Percentiles rank a stretch among this genome's conserved stretches.
Conservation (phyloP, 345 rosid species). For the Linum trigynum region DNA sequence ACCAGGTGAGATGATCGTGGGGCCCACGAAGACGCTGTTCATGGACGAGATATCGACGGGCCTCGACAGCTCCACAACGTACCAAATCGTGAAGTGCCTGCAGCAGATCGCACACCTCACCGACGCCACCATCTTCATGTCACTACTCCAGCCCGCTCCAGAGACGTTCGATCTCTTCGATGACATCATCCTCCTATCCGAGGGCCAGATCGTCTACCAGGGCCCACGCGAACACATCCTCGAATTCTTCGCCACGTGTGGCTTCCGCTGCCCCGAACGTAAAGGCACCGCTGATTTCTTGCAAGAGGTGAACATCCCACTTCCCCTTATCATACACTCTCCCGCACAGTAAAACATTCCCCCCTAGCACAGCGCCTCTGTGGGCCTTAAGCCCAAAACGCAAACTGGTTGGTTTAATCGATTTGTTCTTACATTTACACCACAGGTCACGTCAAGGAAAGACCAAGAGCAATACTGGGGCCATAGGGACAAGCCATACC, state of each 20-base stretch:
- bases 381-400: not conserved
- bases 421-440: not conserved
- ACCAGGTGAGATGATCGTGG: conserved; percentile 92
- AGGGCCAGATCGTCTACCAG: conserved; percentile 77
- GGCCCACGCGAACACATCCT: conserved; percentile 68
- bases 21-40: conserved; percentile 76
- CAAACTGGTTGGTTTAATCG: no score
- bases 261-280: conserved; percentile 74
- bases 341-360: not conserved
- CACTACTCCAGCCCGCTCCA: conserved; percentile 85
- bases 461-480: conserved; percentile 92
- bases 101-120: conserved; percentile 70
- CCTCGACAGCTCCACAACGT: conserved; percentile 85
- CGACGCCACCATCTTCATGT: conserved; percentile 65
- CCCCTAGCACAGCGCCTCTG: no score
- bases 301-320: conserved; percentile 52
- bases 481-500: conserved; percentile 48
- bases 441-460: conserved; percentile 76
- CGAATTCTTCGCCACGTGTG: conserved; percentile 59
- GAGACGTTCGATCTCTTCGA: conserved; percentile 88
- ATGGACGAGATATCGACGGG: conserved; percentile 99
- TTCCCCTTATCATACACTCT: not conserved
- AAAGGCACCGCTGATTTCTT: conserved; percentile 87
- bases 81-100: conserved; percentile 76
- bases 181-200: conserved; percentile 63